Percentiles rank a stretch among this genome's conserved stretches.
Conservation (phyloP, 495 filamentous ascomycete genomes). For the Clavariopsis aquatica region DNA sequence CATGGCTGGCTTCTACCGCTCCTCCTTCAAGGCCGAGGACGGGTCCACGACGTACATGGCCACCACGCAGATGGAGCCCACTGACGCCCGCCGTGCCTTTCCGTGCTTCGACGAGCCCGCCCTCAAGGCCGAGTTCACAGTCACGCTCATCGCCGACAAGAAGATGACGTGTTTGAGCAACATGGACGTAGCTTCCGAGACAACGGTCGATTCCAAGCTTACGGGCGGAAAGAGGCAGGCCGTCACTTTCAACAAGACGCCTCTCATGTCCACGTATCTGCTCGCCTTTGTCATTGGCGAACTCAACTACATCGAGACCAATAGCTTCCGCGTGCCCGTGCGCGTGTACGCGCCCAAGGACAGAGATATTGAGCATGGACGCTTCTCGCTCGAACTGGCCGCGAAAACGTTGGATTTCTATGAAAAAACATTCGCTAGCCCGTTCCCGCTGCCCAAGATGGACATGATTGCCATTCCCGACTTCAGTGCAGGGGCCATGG, state of each 20-base stretch:
- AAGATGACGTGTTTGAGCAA: constrained; percentile 75
- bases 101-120: constrained; percentile 79
- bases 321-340: constrained; percentile 71
- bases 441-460: constrained; percentile 81
- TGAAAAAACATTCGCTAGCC: constrained; percentile 72
- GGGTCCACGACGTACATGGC: constrained; percentile 66
- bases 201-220: constrained; percentile 58
- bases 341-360: constrained; percentile 68
- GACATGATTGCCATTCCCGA: constrained; percentile 98
- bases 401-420: constrained; percentile 70
- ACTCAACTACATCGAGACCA: constrained; percentile 73
- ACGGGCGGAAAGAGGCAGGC: constrained; percentile 62
- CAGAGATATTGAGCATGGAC: constrained; percentile 65
- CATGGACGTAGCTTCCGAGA: constrained; percentile 73
- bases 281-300: constrained; percentile 76
- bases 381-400: constrained; percentile 68
- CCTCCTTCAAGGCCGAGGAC: constrained; percentile 67
- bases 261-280: constrained; percentile 77
- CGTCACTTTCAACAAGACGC: constrained; percentile 72
- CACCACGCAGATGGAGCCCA: constrained; percentile 82
- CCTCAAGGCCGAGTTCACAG: constrained; percentile 70
- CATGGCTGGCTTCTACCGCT: constrained; percentile 81
- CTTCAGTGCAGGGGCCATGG: constrained; percentile 93
- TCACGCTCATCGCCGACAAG: constrained; percentile 74
- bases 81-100: constrained; percentile 72